Evolutionary conservation across 164 flowering plant species (phyloP).

Genomic region (grape (Vitis vinifera)): DNA sequence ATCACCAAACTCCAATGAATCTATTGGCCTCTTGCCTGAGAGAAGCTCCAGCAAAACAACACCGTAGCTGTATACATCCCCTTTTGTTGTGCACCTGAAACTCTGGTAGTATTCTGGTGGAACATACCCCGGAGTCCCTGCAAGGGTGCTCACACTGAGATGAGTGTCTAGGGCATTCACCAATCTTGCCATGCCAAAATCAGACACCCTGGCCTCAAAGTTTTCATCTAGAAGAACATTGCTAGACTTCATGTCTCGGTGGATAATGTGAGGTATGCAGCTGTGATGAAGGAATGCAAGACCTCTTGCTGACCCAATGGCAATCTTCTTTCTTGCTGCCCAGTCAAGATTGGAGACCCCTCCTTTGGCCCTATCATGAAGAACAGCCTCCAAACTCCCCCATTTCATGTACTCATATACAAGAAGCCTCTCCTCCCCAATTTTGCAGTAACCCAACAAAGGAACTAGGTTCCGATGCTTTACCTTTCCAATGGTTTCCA

Average conservation of each 20-base stretch:
- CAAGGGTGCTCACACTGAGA: slow-evolving; percentile 86
- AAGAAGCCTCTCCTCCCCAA: slow-evolving; percentile 78
- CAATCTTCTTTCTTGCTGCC: slow-evolving; percentile 76
- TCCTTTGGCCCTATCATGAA: slow-evolving; percentile 58
- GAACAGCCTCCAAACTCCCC: slow-evolving; percentile 82
- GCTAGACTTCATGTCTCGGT: slow-evolving; percentile 84
- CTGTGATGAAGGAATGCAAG: slow-evolving; percentile 96
- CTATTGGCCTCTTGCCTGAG: slow-evolving; percentile 82
- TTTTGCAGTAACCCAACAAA: slow-evolving; percentile 73
- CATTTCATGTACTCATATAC: slow-evolving; percentile 88
- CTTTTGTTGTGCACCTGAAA: slow-evolving; percentile 79
- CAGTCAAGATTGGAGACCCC: slow-evolving; percentile 51
- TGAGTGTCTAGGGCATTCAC: slow-evolving; percentile 85
- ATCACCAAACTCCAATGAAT: slow-evolving; percentile 68
- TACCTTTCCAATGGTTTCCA: slow-evolving; percentile 88
- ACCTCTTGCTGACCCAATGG: slow-evolving; percentile 87
- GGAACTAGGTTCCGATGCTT: slow-evolving; percentile 83
- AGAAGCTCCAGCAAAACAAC: slow-evolving; percentile 77
- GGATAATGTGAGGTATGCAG: slow-evolving; percentile 92
- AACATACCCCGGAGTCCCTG: slow-evolving; percentile 87
- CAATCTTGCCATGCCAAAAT: slow-evolving; percentile 94
- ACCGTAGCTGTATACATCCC: slow-evolving; percentile 85
- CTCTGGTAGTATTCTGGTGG: slow-evolving; percentile 91
- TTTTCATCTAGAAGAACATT: slow-evolving; percentile 78
- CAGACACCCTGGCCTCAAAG: slow-evolving; percentile 85